phyloP scores from a whole-genome alignment of 371 early-diverging fungal species.

The Mortierella sp. region DNA sequence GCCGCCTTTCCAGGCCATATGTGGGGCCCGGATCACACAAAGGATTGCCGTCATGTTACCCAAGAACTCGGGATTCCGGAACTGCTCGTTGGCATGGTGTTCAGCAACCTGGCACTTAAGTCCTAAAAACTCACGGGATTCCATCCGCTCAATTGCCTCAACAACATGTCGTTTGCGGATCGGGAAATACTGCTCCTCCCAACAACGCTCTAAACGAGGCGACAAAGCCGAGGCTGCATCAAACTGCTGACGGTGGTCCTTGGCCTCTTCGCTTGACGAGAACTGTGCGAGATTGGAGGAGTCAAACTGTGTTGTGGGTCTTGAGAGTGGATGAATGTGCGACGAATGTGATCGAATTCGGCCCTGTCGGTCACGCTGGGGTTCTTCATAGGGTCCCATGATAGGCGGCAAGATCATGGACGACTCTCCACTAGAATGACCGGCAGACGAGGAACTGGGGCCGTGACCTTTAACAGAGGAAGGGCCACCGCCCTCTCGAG shows the following conservation, averaged over 20 bases:
- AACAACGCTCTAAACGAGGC: constrained; percentile 27
- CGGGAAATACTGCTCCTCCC: constrained; percentile 41
- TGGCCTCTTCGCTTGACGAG: background rate
- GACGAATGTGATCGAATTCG: constrained; percentile 29
- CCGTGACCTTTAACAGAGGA: background rate
- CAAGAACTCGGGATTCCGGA: constrained; percentile 44
- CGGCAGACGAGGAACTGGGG: background rate
- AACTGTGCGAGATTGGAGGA: background rate
- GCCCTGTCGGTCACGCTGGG: background rate
- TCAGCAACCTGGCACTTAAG: constrained; percentile 30
- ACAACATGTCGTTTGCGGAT: constrained; percentile 44
- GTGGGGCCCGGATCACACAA: constrained; percentile 30
- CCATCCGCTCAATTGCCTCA: constrained; percentile 45
- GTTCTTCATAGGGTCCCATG: constrained; percentile 16
- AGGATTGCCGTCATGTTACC: constrained; percentile 41
- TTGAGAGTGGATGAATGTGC: constrained; percentile 46
- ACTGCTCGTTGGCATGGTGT: constrained; percentile 41
- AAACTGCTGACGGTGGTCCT: constrained; percentile 14
- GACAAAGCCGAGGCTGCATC: constrained; percentile 18
- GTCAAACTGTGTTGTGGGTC: constrained; percentile 21
- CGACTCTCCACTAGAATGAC: background rate
- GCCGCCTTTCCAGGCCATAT: constrained; percentile 9
- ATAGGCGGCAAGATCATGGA: constrained; percentile 34
- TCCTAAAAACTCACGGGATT: constrained; percentile 30
- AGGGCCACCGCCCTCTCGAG: background rate